Evolutionary conservation across 768 basidiomycete species (phyloP), one percentile per base, ranked within the genome.

Genomic region (Mycena floridula): DNA sequence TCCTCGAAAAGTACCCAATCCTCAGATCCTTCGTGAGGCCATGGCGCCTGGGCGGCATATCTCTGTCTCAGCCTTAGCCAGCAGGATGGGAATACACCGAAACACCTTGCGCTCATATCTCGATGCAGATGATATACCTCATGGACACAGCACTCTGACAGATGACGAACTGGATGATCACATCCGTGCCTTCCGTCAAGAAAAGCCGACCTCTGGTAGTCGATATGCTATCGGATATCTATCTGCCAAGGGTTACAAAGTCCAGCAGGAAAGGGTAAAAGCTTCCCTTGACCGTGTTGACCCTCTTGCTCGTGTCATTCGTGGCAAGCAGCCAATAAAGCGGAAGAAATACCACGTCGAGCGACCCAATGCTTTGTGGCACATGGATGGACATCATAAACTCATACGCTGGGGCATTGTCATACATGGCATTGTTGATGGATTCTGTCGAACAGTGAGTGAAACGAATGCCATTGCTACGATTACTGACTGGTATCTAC

Each of bases 391-490:
- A 5, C 57, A 62, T 35, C 60, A 62, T 42, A 61, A 57, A 37
- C 42, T 62, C 3, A 59, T 61, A 25, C 46, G 36, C 2, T 62
- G 58, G 57, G 57, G 59, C 9, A 42, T 60, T 39, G 54, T 60
- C 5, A 46, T 59, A 15, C 60, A 61, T 43, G 60, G 59, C 0
- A 51, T 60, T 30, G 47, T 58, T 28, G 62, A 65, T 48, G 64
- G 64, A 0, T 63, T 53, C 43, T 49, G 50, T 44, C 47, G 58
- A 7, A 62, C 54, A 11, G 61, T 61, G 43, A 23, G 52, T 48
- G 5, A 15, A 15, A 16, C 9, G 22, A 9, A 8, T 16, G 15
- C 18, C 13, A 42, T 13, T 22, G 16, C 18, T 23, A 5, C 40
- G 18, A 5, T 8, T 5, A 25, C 24, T 20, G 3, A 20, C 22